phyloP scores from a whole-genome alignment of 2,329 filamentous ascomycete species.

The Sphaerostilbella broomeana region DNA sequence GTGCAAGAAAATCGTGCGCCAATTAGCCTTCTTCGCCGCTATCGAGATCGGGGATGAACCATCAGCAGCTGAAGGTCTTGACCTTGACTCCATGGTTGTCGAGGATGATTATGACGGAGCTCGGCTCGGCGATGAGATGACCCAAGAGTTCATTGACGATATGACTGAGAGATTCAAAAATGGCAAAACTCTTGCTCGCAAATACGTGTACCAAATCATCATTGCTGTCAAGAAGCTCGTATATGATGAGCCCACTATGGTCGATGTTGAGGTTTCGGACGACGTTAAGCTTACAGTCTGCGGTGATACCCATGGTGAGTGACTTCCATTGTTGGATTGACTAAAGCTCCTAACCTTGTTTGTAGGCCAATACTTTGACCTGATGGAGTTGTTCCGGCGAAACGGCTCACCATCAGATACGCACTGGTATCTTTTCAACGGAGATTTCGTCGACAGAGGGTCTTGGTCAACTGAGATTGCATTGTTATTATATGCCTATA shows the following conservation, averaged over 20 bases:
- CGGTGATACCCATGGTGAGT: slow-evolving; percentile 87
- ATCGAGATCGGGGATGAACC: slow-evolving; percentile 91
- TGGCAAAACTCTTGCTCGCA: slow-evolving; percentile 90
- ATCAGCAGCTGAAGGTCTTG: slow-evolving; percentile 83
- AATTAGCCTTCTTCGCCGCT: slow-evolving; percentile 86
- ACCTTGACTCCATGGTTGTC: slow-evolving; percentile 77
- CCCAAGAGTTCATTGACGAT: slow-evolving; percentile 92
- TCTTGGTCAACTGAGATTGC: slow-evolving; percentile 99
- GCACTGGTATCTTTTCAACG: slow-evolving; percentile 95
- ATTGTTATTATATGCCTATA: slow-evolving; percentile 88
- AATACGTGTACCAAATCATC: slow-evolving; percentile 97
- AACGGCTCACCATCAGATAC: slow-evolving; percentile 80
- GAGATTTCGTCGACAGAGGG: slow-evolving; percentile 95
- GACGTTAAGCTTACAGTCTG: slow-evolving; percentile 84
- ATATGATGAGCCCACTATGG: slow-evolving; percentile 92
- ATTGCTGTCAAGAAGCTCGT: slow-evolving; percentile 83
- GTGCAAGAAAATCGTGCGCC: slow-evolving; percentile 90
- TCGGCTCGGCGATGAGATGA: slow-evolving; percentile 75
- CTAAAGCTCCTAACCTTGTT: slow-evolving; percentile 1
- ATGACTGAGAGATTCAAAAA: slow-evolving; percentile 95
- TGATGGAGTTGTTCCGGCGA: slow-evolving; percentile 90
- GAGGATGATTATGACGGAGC: slow-evolving; percentile 83
- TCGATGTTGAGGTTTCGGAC: slow-evolving; percentile 76
- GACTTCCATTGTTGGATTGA: background rate
- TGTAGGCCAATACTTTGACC: slow-evolving; percentile 89